Evolutionary conservation across 2,329 filamentous ascomycete genomes (phyloP).

Genomic region (Mycosphaerelloides madeirae): DNA sequence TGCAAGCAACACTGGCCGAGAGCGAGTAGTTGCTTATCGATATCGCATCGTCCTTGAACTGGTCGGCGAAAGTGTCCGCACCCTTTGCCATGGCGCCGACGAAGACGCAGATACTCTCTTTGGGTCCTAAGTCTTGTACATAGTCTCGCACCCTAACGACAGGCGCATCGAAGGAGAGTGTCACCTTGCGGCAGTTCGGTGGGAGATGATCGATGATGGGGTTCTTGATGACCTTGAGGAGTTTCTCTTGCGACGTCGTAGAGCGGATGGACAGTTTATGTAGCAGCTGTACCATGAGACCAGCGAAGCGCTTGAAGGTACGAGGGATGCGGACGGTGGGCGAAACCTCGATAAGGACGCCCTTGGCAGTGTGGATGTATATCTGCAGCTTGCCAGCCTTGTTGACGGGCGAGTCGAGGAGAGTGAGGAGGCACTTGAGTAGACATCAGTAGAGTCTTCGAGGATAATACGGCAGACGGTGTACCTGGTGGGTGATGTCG

Average conservation of each 20-base stretch:
- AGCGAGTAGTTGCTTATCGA: constrained; percentile 98
- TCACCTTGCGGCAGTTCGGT: constrained; percentile 95
- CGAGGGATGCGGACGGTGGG: constrained; percentile 96
- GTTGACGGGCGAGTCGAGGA: constrained; percentile 97
- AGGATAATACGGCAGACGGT: constrained; percentile 10
- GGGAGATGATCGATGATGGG: constrained; percentile 96
- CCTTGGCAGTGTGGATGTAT: constrained; percentile 96
- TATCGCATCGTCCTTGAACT: constrained; percentile 93
- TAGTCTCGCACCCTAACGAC: constrained; percentile 87
- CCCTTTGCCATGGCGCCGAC: constrained; percentile 99
- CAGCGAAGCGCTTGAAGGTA: constrained; percentile 98
- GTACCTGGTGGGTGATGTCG: constrained; percentile 96
- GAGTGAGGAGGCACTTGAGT: constrained; percentile 82
- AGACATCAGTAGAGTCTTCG: constrained; percentile 22
- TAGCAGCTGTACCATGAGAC: constrained; percentile 95
- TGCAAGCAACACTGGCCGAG: constrained; percentile 95
- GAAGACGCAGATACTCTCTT: constrained; percentile 96
- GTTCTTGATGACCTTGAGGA: constrained; percentile 95
- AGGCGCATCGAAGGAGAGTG: constrained; percentile 86
- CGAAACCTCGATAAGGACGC: constrained; percentile 94
- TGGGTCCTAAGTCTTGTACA: constrained; percentile 68
- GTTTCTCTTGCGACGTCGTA: constrained; percentile 94
- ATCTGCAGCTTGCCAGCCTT: constrained; percentile 97
- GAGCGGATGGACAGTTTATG: constrained; percentile 94
- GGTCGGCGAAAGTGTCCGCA: constrained; percentile 88